These are phyloP conservation scores for Cytospora paraplurivora DNA, from an alignment of 2,329 filamentous ascomycete species.

Conservation along the genomic window DNA sequence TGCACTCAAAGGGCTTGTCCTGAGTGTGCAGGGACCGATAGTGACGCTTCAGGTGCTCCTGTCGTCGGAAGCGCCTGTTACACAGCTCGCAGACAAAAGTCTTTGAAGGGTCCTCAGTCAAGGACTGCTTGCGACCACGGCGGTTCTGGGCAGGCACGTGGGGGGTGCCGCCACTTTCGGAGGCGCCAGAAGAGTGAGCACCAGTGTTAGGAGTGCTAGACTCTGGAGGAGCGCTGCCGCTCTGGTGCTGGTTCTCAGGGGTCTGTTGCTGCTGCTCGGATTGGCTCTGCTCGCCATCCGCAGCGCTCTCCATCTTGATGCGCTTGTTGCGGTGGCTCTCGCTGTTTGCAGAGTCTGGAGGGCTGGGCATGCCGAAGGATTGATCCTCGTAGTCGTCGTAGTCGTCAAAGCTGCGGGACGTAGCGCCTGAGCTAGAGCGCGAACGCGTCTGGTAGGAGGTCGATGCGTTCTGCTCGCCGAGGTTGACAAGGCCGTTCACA, in stretches of 20 bases:
- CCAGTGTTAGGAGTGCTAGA: constrained; percentile 37
- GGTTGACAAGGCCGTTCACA: constrained; percentile 71
- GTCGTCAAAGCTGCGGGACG: constrained; percentile 64
- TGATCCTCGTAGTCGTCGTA: constrained; percentile 44
- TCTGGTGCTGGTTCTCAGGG: constrained; percentile 32
- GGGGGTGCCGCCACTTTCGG: constrained; percentile 37
- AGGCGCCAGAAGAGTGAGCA: constrained; percentile 41
- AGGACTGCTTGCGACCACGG: constrained; percentile 95
- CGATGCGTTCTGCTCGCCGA: constrained; percentile 51
- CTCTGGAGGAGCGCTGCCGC: constrained; percentile 37
- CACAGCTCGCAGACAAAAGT: constrained; percentile 96
- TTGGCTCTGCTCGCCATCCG: constrained; percentile 37
- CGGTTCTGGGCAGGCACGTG: constrained; percentile 66
- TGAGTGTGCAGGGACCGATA: constrained; percentile 97
- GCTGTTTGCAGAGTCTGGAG: constrained; percentile 54
- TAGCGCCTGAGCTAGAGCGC: constrained; percentile 65
- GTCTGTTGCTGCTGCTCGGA: constrained; percentile 39
- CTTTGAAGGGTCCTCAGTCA: constrained; percentile 97
- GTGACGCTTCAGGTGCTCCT: constrained; percentile 98
- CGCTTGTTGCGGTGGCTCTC: constrained; percentile 61
- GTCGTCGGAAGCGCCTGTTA: constrained; percentile 94
- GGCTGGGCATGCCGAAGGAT: constrained; percentile 71
- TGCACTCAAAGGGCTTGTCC: constrained; percentile 98
- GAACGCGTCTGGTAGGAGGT: constrained; percentile 67
- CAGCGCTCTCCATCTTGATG: constrained; percentile 49